A percentile compares a stretch with the other conserved stretches of the same genome.
Conservation (phyloP, 768 basidiomycete genomes). For the Amanita subjunquillea region DNA sequence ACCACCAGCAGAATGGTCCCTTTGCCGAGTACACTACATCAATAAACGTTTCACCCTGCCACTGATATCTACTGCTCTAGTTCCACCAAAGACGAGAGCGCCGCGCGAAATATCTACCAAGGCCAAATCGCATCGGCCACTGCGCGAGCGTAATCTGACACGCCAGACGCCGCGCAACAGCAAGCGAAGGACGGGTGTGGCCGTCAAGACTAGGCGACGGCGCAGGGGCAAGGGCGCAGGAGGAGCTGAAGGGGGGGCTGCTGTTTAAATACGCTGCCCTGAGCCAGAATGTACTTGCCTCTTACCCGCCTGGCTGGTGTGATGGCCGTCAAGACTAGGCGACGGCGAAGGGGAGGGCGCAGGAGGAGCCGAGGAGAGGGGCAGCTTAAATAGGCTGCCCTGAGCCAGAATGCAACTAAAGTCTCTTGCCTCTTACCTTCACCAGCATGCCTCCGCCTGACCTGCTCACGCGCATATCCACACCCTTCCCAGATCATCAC, state of each 20-base stretch:
- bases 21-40: background rate
- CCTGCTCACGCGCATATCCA: constrained; percentile 40
- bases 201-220: background rate
- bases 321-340: background rate
- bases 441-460: constrained; percentile 20
- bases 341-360: background rate
- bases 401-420: too few species aligned
- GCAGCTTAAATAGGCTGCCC: too few species aligned
- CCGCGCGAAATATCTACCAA: background rate
- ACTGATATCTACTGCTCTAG: background rate
- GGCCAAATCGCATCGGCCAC: constrained; percentile 1
- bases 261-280: too few species aligned
- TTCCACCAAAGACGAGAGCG: background rate
- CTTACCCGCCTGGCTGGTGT: too few species aligned
- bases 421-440: too few species aligned
- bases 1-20: background rate
- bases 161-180: background rate
- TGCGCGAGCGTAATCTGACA: background rate
- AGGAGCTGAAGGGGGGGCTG: background rate
- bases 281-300: too few species aligned
- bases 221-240: background rate
- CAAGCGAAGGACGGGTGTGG: background rate
- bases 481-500: constrained; percentile 15
- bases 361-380: background rate
- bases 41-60: background rate